A percentile compares a stretch with the other conserved stretches of the same genome.
These are phyloP conservation scores for Candida ulmi DNA, from an alignment of 805 yeast genomes.

Conservation along the genomic window DNA sequence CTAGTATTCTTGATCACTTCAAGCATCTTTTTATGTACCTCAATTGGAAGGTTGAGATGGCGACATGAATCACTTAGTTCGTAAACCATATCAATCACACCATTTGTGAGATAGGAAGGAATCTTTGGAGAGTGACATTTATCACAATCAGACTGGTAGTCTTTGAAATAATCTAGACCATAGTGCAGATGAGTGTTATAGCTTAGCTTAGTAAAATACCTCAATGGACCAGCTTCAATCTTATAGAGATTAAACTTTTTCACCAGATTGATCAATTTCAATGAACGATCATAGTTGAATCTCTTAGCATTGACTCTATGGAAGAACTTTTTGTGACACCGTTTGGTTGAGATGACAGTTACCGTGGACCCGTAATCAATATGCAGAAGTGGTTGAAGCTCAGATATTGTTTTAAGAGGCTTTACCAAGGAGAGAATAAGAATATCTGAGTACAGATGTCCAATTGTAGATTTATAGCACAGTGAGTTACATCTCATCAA, in stretches of 20 bases:
- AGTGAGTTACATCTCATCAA: neutral
- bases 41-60: neutral
- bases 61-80: neutral
- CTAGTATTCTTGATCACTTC: neutral
- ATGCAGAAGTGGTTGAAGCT: neutral
- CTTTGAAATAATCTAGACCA: neutral
- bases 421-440: neutral
- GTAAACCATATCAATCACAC: neutral
- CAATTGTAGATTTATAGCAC: neutral
- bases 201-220: neutral
- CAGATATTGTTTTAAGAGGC: neutral
- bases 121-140: neutral
- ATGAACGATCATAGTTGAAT: neutral
- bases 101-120: neutral
- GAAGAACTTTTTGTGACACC: constrained; percentile 1
- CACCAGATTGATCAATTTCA: neutral
- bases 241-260: neutral
- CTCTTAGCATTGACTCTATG: neutral
- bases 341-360: neutral
- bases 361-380: neutral
- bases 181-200: neutral
- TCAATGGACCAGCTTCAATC: neutral
- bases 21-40: neutral
- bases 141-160: neutral
- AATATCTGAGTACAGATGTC: neutral